Conservation (phyloP, 2,329 filamentous ascomycete genomes). For the Neopestalotiopsis rosae region DNA sequence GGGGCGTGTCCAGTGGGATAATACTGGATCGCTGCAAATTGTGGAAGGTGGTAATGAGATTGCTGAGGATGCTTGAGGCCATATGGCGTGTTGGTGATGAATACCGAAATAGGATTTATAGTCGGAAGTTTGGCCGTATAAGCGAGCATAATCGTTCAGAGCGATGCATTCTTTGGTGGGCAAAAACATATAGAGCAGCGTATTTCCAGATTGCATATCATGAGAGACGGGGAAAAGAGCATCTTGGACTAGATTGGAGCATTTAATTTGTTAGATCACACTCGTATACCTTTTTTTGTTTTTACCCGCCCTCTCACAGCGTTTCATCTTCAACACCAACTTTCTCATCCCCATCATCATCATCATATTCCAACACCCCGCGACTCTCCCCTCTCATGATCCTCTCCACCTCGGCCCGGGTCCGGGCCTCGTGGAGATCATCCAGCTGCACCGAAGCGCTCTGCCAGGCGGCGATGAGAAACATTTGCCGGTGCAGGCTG, state of each 20-base stretch:
- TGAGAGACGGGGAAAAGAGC: not conserved
- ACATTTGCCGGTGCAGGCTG: slow-evolving; percentile 23
- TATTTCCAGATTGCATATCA: not conserved
- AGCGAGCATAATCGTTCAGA: not conserved
- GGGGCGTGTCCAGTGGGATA: slow-evolving; percentile 61
- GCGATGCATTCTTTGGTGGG: not conserved
- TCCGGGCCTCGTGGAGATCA: slow-evolving; percentile 27
- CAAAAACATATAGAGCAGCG: not conserved
- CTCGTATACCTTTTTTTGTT: not conserved
- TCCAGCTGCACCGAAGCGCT: slow-evolving; percentile 26
- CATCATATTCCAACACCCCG: slow-evolving; percentile 20
- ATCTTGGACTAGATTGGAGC: not conserved
- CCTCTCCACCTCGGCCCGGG: slow-evolving; percentile 22
- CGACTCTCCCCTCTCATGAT: slow-evolving; percentile 23
- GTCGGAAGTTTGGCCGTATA: slow-evolving; percentile 29
- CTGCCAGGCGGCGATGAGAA: slow-evolving; percentile 28
- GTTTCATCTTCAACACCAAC: not conserved
- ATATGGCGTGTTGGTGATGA: too few relatives aligned
- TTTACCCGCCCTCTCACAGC: too few relatives aligned
- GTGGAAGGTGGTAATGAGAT: slow-evolving; percentile 36
- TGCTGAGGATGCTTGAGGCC: slow-evolving; percentile 46
- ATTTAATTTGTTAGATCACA: not conserved
- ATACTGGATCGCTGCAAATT: slow-evolving; percentile 53
- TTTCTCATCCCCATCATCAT: not conserved
- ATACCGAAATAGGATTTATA: too few relatives aligned